Conservation (phyloP, 257 asterid genomes). For the Avicennia marina region DNA sequence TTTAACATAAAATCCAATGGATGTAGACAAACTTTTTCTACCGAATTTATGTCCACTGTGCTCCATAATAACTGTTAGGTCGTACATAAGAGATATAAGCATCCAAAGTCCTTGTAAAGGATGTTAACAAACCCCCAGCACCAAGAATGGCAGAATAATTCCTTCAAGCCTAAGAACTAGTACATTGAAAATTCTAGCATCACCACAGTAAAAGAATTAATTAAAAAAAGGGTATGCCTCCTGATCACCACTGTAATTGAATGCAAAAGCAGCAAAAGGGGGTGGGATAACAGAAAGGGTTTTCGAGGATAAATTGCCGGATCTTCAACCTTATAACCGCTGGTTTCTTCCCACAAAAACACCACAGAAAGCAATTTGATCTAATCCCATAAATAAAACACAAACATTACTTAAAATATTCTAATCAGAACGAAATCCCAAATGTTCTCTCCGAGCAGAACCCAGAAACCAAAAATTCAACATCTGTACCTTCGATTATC, state of each 20-base stretch:
- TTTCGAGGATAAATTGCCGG: conserved; percentile 12
- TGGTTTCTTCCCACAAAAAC: conserved; percentile 3
- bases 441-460: neutral
- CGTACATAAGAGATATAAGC: neutral
- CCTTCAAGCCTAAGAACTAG: conserved; percentile 2
- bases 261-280: neutral
- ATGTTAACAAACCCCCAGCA: neutral
- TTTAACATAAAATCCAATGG: neutral
- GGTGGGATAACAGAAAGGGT: neutral
- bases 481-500: neutral
- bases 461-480: conserved; percentile 1
- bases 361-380: conserved; percentile 9
- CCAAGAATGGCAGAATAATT: neutral
- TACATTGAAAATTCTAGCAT: conserved; percentile 1
- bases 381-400: conserved; percentile 1
- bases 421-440: conserved; percentile 4
- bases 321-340: conserved; percentile 19
- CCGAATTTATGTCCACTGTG: neutral
- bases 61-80: neutral
- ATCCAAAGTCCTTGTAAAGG: neutral
- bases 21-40: neutral
- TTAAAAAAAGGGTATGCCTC: neutral
- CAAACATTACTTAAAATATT: neutral
- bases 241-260: conserved; percentile 15
- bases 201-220: neutral